Conservation (phyloP, 2,329 filamentous ascomycete genomes). For the Fusarium acutatum region DNA sequence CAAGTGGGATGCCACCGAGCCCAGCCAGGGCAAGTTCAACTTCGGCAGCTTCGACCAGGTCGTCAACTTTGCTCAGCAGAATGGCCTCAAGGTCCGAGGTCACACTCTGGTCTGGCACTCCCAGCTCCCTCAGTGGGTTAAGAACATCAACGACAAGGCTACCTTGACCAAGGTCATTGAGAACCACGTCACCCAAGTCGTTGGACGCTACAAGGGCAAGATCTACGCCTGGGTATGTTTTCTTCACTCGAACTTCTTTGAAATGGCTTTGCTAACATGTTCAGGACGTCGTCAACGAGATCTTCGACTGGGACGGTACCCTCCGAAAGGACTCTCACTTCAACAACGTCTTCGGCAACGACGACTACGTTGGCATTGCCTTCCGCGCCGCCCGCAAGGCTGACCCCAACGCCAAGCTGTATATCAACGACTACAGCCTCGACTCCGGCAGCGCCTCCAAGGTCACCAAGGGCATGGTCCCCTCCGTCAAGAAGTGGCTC, state of each 20-base stretch:
- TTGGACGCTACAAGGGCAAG: slow-evolving; percentile 69
- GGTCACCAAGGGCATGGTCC: slow-evolving; percentile 62
- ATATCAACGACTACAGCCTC: slow-evolving; percentile 80
- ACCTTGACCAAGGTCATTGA: slow-evolving; percentile 64
- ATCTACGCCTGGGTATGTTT: slow-evolving; percentile 46
- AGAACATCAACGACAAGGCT: slow-evolving; percentile 59
- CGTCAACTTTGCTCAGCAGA: slow-evolving; percentile 64
- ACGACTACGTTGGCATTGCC: slow-evolving; percentile 74
- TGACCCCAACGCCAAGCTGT: slow-evolving; percentile 74
- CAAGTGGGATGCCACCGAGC: slow-evolving; percentile 67
- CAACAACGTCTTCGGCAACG: slow-evolving; percentile 73
- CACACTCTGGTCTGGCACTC: slow-evolving; percentile 74
- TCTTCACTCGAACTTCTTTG: rapidly evolving
- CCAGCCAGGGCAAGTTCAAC: slow-evolving; percentile 59
- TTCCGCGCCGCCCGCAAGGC: slow-evolving; percentile 73
- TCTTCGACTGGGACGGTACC: slow-evolving; percentile 68
- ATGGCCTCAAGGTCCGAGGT: slow-evolving; percentile 65
- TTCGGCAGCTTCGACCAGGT: slow-evolving; percentile 67
- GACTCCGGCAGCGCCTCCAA: slow-evolving; percentile 69
- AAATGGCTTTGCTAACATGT: slow-evolving; percentile 34
- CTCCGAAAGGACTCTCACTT: slow-evolving; percentile 68
- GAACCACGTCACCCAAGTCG: slow-evolving; percentile 66
- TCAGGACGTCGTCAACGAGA: slow-evolving; percentile 70
- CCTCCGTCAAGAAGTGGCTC: slow-evolving; percentile 70
- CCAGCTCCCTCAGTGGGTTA: slow-evolving; percentile 69